Evolutionary conservation across 2,329 filamentous ascomycete genomes (phyloP), one percentile per base, ranked within the genome.

Genomic region (Curvularia verruculosa): DNA sequence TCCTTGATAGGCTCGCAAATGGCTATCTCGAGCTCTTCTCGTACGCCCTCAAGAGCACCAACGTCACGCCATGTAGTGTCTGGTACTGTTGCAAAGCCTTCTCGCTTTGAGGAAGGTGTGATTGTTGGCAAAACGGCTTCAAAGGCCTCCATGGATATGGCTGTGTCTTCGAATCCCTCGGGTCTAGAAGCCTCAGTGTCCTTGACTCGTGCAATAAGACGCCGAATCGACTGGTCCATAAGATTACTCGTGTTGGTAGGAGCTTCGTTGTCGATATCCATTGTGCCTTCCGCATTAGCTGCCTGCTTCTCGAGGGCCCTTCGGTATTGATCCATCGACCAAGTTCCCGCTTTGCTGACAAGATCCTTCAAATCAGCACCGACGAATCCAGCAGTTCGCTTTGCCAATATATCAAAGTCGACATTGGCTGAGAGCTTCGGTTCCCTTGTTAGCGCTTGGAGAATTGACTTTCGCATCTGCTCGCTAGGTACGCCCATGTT

Each of bases 41-140:
- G 90, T 4, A 96, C 87, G n/a, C 82, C 82, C 43, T 85, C 80
- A 13, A 99, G 84, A 6, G 94, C 94, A 57, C 95, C 95, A 50
- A 99, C 92, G 70, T 98, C 90, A 44, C 87, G 83, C 92, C 95
- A 99, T 0, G 92, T 96, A 5, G 95, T 94, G 72, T 93, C 89
- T 7, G 95, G 95, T 43, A 98, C 92, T 0, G 92, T 95, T 12
- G 92, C 92, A 76, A 99, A 99, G 45, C 95, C 95, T 78, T 99
- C 94, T 48, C 92, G 88, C 75, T 94, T 93, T 5, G 90, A 90
- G 1, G 91, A 94, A 24, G 92, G 87, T 72, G 91, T 85, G 60
- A 96, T 85, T 56, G 85, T 85, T 9, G 89, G 86, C 3, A 97
- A 83, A 2, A 92, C 93, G 1, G 82, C 80, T 23, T 89, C 80